Evolutionary conservation across 2,329 filamentous ascomycete species (phyloP).

Genomic region (Neofusicoccum parvum): DNA sequence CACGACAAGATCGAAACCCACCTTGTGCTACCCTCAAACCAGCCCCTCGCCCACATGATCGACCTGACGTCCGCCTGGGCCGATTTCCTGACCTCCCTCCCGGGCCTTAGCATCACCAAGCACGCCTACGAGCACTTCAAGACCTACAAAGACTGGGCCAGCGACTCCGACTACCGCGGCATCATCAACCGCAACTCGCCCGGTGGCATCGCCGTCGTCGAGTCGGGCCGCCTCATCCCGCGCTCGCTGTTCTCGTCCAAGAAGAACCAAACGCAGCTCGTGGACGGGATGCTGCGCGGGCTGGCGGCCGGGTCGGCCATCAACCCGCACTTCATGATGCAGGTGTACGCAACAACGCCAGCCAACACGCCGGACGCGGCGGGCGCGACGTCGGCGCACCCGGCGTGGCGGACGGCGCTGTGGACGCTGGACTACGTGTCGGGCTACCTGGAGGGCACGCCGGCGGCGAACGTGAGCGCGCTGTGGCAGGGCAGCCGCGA

Average conservation of each 20-base stretch:
- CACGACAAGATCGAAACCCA: slow-evolving; percentile 36
- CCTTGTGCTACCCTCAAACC: slow-evolving; percentile 33
- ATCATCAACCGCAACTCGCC: slow-evolving; percentile 36
- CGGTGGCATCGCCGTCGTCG: slow-evolving; percentile 37
- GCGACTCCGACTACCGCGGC: slow-evolving; percentile 30
- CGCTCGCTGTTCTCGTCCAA: slow-evolving; percentile 32
- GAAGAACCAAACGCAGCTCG: slow-evolving; percentile 26
- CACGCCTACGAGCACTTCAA: slow-evolving; percentile 36
- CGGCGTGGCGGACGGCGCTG: slow-evolving; percentile 35
- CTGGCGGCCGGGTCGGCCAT: slow-evolving; percentile 27
- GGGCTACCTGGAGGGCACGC: slow-evolving; percentile 33
- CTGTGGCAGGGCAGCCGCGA: slow-evolving; percentile 27
- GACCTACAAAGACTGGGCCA: slow-evolving; percentile 36
- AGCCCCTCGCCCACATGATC: slow-evolving; percentile 30
- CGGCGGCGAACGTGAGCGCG: background rate
- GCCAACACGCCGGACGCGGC: slow-evolving; percentile 33
- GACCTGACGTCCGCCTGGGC: slow-evolving; percentile 33
- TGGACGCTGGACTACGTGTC: slow-evolving; percentile 30
- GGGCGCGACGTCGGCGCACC: slow-evolving; percentile 35
- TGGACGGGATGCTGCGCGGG: slow-evolving; percentile 33
- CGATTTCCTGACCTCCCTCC: slow-evolving; percentile 35
- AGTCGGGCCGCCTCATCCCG: slow-evolving; percentile 38
- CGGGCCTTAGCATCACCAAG: slow-evolving; percentile 34
- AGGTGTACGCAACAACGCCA: slow-evolving; percentile 40
- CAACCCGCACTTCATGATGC: slow-evolving; percentile 21